These are phyloP conservation scores for Spiromastix sp. DNA, from an alignment of 2,329 filamentous ascomycete genomes.

Conservation along the genomic window DNA sequence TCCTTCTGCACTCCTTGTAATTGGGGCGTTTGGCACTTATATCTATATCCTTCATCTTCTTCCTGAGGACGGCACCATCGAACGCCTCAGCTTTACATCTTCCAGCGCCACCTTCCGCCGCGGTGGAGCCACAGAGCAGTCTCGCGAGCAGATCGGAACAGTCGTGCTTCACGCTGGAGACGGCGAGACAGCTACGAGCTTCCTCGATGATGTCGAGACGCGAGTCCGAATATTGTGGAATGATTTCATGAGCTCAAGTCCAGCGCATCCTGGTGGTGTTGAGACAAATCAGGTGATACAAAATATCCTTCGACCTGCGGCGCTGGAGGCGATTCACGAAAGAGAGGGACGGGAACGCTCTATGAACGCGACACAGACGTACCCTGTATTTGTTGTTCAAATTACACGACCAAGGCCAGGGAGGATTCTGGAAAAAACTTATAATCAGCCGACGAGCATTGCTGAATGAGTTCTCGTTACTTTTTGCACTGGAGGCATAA, in stretches of 20 bases:
- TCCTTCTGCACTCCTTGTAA: slow-evolving; percentile 9
- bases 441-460: slow-evolving; percentile 2
- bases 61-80: slow-evolving; percentile 9
- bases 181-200: background rate
- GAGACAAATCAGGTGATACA: slow-evolving; percentile 4
- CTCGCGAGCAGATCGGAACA: slow-evolving; percentile 8
- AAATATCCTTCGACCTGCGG: slow-evolving; percentile 7
- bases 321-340: slow-evolving; percentile 8
- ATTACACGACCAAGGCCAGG: slow-evolving; percentile 6
- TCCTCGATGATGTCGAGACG: slow-evolving; percentile 8
- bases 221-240: slow-evolving; percentile 8
- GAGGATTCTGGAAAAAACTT: slow-evolving; percentile 2
- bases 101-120: slow-evolving; percentile 4
- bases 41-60: slow-evolving; percentile 8
- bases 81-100: slow-evolving; percentile 7
- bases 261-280: slow-evolving; percentile 2
- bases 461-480: background rate
- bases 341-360: slow-evolving; percentile 6
- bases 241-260: slow-evolving; percentile 4
- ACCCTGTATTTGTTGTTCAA: slow-evolving; percentile 7
- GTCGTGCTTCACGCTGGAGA: slow-evolving; percentile 8
- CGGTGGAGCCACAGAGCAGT: slow-evolving; percentile 6
- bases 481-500: background rate
- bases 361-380: slow-evolving; percentile 6
- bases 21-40: slow-evolving; percentile 1